Base-by-base conservation (phyloP, 179 eudicot genomes). In the Patellifolia procumbens region DNA sequence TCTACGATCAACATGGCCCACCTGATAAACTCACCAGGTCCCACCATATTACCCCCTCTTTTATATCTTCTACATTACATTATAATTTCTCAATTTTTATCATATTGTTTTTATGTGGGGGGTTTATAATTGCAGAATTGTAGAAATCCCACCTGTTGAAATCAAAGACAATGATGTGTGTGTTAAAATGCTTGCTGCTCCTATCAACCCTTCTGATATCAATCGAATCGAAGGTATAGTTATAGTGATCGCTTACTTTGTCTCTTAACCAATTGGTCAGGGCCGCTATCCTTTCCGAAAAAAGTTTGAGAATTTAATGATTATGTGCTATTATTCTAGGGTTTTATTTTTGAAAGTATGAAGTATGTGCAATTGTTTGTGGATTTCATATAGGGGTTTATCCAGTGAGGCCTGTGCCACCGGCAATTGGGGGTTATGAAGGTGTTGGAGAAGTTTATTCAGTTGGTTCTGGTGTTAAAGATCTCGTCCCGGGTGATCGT, bases 161-260 rank as follows among this genome's bases (percentile, higher is more conserved):
- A 80, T 94, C 43, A 89, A 86, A 74, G 85, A 86, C 32, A 78
- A 86, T 42, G 97, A 94, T 17, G 91, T 94, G 1, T 94, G 98
- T 80, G 97, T 94, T 29, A 91, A 78, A 76, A 91, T 94, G 97
- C 85, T 94, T 12, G 98, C 98, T 32, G 87, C 97, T 82, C 97
- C 98, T 0, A 94, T 94, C 37, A 94, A 94, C 76, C 98, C 98
- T n/a, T 94, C 98, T 22, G 98, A 94, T 77, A 91, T 94, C 46
- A 94, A 94, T 75, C 85, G 98, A 70, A 94, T 94, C 32, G 78
- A 94, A 92, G 96, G 97, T 91, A 7, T 4, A 53, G n/a, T 13
- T 32, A 13, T 19, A 5, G 39, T 46, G 2, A n/a, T n/a, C n/a
- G n/a, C n/a, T n/a, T n/a, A n/a, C n/a, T n/a, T n/a, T n/a, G n/a